phyloP scores from a whole-genome alignment of 2,329 filamentous ascomycete genomes.

The Pezicula carpinea region DNA sequence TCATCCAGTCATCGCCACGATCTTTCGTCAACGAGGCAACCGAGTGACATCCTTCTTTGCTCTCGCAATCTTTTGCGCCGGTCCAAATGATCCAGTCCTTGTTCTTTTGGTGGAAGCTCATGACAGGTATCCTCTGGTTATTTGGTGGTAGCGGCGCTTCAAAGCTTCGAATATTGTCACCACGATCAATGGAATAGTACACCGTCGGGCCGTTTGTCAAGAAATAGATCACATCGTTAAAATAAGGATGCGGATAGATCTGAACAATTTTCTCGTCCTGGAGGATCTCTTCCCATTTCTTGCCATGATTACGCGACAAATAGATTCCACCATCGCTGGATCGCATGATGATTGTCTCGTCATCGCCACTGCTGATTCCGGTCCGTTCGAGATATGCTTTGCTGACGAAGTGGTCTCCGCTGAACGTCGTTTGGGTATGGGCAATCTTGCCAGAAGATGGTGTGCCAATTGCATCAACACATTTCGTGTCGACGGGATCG shows the following conservation, averaged over 20 bases:
- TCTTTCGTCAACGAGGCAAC: conserved; percentile 75
- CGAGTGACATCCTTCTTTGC: conserved; percentile 55
- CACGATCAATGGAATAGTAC: conserved; percentile 78
- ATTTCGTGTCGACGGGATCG: conserved; percentile 68
- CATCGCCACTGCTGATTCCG: conserved; percentile 55
- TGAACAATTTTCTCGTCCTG: conserved; percentile 63
- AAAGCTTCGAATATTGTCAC: conserved; percentile 68
- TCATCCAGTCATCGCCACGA: conserved; percentile 75
- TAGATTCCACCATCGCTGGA: conserved; percentile 50
- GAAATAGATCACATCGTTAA: conserved; percentile 84
- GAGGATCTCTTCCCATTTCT: conserved; percentile 72
- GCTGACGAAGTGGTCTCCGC: conserved; percentile 47
- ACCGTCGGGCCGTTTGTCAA: conserved; percentile 63
- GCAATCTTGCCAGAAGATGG: conserved; percentile 64
- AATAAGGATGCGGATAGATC: conserved; percentile 75
- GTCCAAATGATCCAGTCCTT: conserved; percentile 93
- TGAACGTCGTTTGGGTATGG: conserved; percentile 57
- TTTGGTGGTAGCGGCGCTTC: conserved; percentile 56
- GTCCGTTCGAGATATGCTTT: conserved; percentile 77
- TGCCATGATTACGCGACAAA: conserved; percentile 81
- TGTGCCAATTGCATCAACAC: conserved; percentile 53
- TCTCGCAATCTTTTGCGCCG: conserved; percentile 64
- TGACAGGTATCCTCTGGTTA: conserved; percentile 41
- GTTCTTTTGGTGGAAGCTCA: conserved; percentile 78
- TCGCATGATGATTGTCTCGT: conserved; percentile 66